Conservation (phyloP, 2,329 filamentous ascomycete species). For the Aureobasidium zeae region DNA sequence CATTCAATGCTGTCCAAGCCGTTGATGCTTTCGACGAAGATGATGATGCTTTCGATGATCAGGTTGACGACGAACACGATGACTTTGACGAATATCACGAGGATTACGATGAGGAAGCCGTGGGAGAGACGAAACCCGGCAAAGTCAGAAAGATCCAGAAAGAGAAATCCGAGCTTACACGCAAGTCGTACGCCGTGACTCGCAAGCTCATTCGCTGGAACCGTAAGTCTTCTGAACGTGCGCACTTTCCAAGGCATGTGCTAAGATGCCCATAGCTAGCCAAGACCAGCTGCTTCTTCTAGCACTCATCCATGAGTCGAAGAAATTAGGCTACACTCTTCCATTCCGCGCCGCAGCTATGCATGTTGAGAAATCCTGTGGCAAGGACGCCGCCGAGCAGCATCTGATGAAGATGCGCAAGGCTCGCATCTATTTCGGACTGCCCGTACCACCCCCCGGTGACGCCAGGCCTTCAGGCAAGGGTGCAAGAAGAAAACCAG, state of each 20-base stretch:
- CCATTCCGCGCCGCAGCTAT: conserved; percentile 21
- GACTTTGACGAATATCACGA: neutral
- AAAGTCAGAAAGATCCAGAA: conserved; percentile 3
- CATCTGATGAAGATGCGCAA: conserved; percentile 24
- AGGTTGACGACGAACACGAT: neutral
- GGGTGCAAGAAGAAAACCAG: conserved; percentile 17
- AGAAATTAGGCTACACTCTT: conserved; percentile 17
- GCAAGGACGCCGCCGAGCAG: conserved; percentile 23
- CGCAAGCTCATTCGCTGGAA: conserved; percentile 26
- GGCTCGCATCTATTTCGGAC: conserved; percentile 17
- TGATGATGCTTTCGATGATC: neutral
- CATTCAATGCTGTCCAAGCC: no score
- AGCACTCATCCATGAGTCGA: conserved; percentile 20
- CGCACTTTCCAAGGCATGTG: neutral
- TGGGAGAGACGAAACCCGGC: neutral
- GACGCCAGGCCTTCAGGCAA: no score
- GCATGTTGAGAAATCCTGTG: conserved; percentile 17
- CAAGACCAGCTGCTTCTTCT: conserved; percentile 24
- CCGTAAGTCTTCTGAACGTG: conserved; percentile 19
- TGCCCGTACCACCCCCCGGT: conserved; percentile 20
- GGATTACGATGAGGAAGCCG: neutral
- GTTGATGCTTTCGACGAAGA: neutral
- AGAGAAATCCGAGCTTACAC: no score
- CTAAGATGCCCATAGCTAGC: conserved; percentile 19
- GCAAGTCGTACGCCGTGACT: neutral